Evolutionary conservation across 352 stramenopile genomes (phyloP).

Genomic region (Blastocystis sp.): DNA sequence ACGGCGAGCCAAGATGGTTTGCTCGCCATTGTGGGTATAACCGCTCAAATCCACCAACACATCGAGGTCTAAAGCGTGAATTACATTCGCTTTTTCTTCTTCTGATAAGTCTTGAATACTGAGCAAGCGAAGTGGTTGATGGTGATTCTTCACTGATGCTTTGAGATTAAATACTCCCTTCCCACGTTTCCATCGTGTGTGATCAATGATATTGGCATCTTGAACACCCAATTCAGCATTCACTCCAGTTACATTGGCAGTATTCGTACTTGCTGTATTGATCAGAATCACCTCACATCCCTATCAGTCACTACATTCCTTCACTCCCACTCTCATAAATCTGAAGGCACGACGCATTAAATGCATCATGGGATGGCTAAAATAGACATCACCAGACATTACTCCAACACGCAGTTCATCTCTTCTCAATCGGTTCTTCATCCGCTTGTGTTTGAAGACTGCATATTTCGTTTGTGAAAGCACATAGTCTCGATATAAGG

Average conservation of each 20-base stretch:
- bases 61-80: constrained; percentile 13
- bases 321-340: neutral
- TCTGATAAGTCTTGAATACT: neutral
- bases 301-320: neutral
- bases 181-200: neutral
- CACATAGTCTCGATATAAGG: neutral
- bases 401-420: constrained; percentile 43
- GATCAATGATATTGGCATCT: neutral
- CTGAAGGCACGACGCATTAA: constrained; percentile 33
- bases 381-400: constrained; percentile 47
- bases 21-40: constrained; percentile 32
- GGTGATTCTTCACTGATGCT: neutral
- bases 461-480: neutral
- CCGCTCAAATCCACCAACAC: constrained; percentile 30
- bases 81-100: constrained; percentile 4
- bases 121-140: neutral
- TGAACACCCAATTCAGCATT: neutral
- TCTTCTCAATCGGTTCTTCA: neutral
- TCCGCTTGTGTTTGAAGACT: neutral
- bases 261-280: neutral
- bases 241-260: neutral
- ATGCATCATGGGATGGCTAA: constrained; percentile 65
- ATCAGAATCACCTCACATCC: constrained; percentile 57
- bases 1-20: neutral
- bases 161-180: constrained; percentile 15